Evolutionary conservation across 208 protist species (phyloP), one percentile per base, ranked within the genome.

Genomic region (Trypanosoma platydactyli): DNA sequence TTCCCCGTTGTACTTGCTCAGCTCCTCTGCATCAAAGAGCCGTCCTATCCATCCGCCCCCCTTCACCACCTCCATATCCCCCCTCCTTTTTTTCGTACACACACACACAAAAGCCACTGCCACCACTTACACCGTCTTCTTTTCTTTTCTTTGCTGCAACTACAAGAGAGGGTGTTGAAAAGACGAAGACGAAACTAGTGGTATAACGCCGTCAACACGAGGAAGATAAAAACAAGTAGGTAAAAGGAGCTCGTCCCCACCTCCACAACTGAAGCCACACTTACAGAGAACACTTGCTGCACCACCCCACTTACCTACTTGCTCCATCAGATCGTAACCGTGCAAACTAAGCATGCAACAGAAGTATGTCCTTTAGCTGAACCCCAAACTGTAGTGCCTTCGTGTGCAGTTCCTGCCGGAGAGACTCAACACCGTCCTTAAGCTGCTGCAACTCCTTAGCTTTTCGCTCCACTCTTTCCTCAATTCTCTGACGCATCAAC

Each of bases 371-470:
- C 51, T 94, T 95, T 33, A 98, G 81, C 80, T 92, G 87, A 40
- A 95, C 67, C 42, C 90, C 93, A 64, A 95, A 97, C 40, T 83
- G 71, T 0, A 97, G 64, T 3, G 92, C 93, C 83, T 94, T 97
- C 25, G 90, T 63, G 29, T 98, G 86, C 67, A 98, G 90, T 25
- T 95, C 65, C 38, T 79, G 64, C 67, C 88, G 81, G 53, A 92
- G 76, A 48, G 87, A 79, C 24, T 75, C 76, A 22, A 97, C 92
- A 49, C 95, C 81, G 29, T 83, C 77, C n/a, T 94, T 82, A 76
- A 94, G 96, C 48, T 88, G 63, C 41, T 66, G 72, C 52, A 95
- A 64, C 53, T 97, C 84, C 44, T 82, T 74, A 38, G 83, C 70
- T 49, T 92, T 97, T 13, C 64, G 53, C 44, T 76, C 51, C 25